These are phyloP conservation scores for Oryza nivara DNA, from an alignment of 176 grass and related monocot genomes.

Conservation along the genomic window DNA sequence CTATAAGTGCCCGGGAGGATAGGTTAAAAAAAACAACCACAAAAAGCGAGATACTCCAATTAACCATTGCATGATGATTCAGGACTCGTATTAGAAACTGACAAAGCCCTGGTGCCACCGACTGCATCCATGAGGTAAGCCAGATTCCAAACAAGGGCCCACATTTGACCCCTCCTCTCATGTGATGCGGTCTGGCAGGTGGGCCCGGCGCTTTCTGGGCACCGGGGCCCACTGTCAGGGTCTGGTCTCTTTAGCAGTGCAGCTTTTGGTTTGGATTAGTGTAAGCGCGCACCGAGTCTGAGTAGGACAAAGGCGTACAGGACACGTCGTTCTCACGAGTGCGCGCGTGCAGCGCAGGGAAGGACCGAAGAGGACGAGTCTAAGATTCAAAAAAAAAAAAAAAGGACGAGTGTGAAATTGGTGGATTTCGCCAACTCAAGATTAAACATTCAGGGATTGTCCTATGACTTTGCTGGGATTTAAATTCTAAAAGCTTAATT, in stretches of 20 bases:
- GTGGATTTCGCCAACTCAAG: no score
- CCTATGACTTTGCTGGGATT: no score
- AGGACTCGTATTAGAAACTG: neutral
- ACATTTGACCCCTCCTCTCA: neutral
- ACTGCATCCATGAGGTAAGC: constrained; percentile 14
- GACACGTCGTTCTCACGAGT: constrained; percentile 29
- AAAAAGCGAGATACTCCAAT: neutral
- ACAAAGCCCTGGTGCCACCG: constrained; percentile 28
- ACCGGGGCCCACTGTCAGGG: neutral
- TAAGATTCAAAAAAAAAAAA: no score
- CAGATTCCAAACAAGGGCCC: constrained; percentile 31
- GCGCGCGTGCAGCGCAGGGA: constrained; percentile 37
- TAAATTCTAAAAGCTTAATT: no score
- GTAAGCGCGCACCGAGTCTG: neutral
- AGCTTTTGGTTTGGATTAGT: neutral
- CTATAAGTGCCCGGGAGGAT: neutral
- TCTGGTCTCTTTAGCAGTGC: neutral
- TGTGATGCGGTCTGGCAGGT: constrained; percentile 26
- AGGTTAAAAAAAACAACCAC: neutral
- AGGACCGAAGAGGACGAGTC: no score
- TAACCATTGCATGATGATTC: neutral
- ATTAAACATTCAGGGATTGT: no score
- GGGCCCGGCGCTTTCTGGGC: neutral
- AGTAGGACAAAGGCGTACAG: constrained; percentile 17
- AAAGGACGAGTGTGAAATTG: no score